Base-by-base conservation (phyloP, 1,284 basidiomycete species). In the Ceratobasidium sp. region DNA sequence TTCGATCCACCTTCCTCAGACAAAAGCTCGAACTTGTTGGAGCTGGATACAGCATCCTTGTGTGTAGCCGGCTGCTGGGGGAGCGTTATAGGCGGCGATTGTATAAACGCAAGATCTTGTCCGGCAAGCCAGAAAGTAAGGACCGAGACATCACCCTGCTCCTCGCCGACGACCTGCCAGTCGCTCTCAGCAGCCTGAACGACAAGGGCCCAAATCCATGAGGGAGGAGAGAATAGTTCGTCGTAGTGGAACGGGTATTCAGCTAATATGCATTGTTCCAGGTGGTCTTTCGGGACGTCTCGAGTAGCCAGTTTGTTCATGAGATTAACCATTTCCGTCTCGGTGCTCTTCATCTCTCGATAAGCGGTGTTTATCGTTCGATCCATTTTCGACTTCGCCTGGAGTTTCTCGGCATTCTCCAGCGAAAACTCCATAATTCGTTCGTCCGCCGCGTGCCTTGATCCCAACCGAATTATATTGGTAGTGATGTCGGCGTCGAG, bases 381-480 rank as follows among this genome's bases (percentile, higher is more conserved):
- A 39, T 83, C 77, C 8, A 90, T 81, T 2, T 84, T 82, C 8
- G 86, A 85, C 71, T 82, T 78, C 24, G 62, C 61, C 53, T 48
- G 37, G 27, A 76, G 22, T 43, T 69, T 69, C 48, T 75, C 65
- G 14, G 78, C 43, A 0, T 81, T 83, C 72, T 89, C 87, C n/a
- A 91, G 84, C 0, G 87, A 87, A 78, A 84, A 90, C 56, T 86
- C 63, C 1, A 85, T 81, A 27, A 92, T 87, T 5, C 85, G 82
- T 72, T 90, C 87, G 74, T 92, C 88, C 11, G 43, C 59, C 0
- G 86, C 82, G 7, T 88, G 86, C 8, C 88, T 84, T 22, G 87
- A 85, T 0, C 91, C 92, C 2, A 92, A 82, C 1, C 91, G 87
- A 11, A 91, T 86, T 29, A 93, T 84, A 48, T 87, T 84, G 0